Evolutionary conservation across 2,329 filamentous ascomycete genomes (phyloP), one percentile per base, ranked within the genome.

Genomic region (Aquanectria penicillioides): DNA sequence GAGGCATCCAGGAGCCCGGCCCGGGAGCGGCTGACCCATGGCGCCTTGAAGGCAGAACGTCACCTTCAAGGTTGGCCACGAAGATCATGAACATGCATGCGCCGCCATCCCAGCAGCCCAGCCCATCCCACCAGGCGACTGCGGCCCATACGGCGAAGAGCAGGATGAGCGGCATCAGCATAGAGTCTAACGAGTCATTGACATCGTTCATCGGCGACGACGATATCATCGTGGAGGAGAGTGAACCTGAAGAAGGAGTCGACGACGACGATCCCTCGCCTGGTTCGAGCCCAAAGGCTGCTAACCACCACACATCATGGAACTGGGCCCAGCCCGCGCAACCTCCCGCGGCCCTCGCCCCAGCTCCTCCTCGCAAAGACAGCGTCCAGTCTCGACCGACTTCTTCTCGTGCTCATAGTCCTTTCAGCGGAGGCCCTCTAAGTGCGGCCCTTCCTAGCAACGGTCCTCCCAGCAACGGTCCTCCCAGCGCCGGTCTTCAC

Each of bases 1-100:
- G n/a, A n/a, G n/a, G n/a, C n/a, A n/a, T n/a, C n/a, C n/a, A n/a
- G 9, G 41, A 46, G 9, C 10, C 22, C 7, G 41, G 33, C 12
- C 20, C 33, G 15, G 46, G 23, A 41, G 41, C 40, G 36, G 36
- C 57, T 66, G 54, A 51, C 23, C 55, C 55, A 9, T 58, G 49
- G 20, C 41, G 41, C 13, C 48, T 58, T 6, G 48, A 58, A 15
- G 34, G 36, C 9, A 52, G 41, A 15, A 4, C 53, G 12, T 48
- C 48, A 15, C n/a, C n/a, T n/a, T 23, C 47, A 13, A 22, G 13
- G 17, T 26, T 29, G 12, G 41, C 38, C 4, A 4, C 37, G 13
- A 43, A 34, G 5, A 17, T 43, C 10, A 34, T 17, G 22, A 37
- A 52, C n/a, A 18, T 52, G 48, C 37, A 34, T 5, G n/a, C n/a